Evolutionary conservation across 2,329 filamentous ascomycete genomes (phyloP).

Genomic region (Fusarium oligoseptatum): DNA sequence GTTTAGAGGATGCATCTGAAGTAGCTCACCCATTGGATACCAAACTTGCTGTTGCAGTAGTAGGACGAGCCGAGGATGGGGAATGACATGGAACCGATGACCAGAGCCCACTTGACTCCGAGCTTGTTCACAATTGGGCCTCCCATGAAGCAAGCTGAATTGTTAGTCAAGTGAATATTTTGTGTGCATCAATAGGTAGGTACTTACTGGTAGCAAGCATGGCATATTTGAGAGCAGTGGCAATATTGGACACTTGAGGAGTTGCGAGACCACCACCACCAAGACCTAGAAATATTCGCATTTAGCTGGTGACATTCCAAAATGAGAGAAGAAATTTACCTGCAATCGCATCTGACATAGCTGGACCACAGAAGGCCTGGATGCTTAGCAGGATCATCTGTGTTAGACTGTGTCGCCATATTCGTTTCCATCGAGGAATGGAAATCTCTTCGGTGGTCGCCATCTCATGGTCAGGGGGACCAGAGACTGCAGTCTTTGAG

Average conservation of each 20-base stretch:
- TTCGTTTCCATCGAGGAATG: conserved; percentile 9
- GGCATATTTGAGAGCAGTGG: conserved; percentile 10
- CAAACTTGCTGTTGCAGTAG: conserved; percentile 63
- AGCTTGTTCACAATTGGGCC: conserved; percentile 19
- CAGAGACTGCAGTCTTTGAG: conserved; percentile 7
- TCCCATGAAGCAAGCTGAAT: conserved; percentile 13
- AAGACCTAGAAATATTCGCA: neutral
- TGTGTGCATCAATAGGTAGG: neutral
- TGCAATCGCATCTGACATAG: conserved; percentile 18
- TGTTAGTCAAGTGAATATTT: neutral
- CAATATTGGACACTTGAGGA: conserved; percentile 17
- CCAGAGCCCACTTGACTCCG: conserved; percentile 18
- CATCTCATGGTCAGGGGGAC: neutral
- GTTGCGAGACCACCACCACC: conserved; percentile 19
- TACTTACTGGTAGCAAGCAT: conserved; percentile 15
- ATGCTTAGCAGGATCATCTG: conserved; percentile 18
- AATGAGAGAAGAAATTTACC: neutral
- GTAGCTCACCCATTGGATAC: conserved; percentile 59
- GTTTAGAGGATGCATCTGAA: neutral
- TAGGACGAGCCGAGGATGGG: conserved; percentile 62
- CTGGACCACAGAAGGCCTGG: conserved; percentile 17
- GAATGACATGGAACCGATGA: conserved; percentile 49
- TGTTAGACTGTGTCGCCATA: conserved; percentile 18
- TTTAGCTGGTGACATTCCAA: neutral
- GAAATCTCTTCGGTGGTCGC: neutral